A percentile compares a stretch with the other conserved stretches of the same genome.
Conservation (phyloP, 169 alveolate species). For the Condylostoma magnum region DNA sequence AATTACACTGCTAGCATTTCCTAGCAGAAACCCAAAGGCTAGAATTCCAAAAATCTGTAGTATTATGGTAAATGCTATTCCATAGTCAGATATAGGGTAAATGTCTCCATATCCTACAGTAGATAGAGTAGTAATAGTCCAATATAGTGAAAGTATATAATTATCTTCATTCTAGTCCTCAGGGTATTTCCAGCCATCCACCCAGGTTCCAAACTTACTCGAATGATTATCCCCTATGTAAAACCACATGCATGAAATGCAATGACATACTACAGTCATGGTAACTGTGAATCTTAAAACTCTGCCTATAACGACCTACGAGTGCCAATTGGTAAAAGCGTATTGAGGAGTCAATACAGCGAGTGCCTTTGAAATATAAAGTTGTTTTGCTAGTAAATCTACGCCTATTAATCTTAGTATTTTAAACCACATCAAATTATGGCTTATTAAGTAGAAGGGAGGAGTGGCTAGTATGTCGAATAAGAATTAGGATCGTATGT, state of each 20-base stretch:
- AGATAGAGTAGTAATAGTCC: conserved; percentile 54
- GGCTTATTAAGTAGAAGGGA: conserved; percentile 20
- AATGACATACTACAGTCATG: conserved; percentile 25
- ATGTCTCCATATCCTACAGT: conserved; percentile 65
- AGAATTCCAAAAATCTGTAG: conserved; percentile 31
- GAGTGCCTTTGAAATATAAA: not conserved
- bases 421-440: not conserved
- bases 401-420: conserved; percentile 9
- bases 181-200: not conserved
- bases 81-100: conserved; percentile 29
- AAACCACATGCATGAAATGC: conserved; percentile 32
- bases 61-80: conserved; percentile 26
- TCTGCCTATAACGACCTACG: not conserved
- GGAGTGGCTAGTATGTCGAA: conserved; percentile 14
- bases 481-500: not conserved
- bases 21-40: conserved; percentile 30
- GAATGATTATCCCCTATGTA: not conserved
- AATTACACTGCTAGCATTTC: conserved; percentile 6
- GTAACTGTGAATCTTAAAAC: conserved; percentile 6
- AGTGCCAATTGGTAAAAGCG: not conserved
- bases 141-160: conserved; percentile 58
- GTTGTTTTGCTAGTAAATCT: not conserved
- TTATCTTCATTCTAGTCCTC: conserved; percentile 20
- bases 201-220: not conserved
- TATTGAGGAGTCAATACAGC: too few species aligned